Conservation (phyloP, 177 flowering plant species). For the Vitis hybrid region DNA sequence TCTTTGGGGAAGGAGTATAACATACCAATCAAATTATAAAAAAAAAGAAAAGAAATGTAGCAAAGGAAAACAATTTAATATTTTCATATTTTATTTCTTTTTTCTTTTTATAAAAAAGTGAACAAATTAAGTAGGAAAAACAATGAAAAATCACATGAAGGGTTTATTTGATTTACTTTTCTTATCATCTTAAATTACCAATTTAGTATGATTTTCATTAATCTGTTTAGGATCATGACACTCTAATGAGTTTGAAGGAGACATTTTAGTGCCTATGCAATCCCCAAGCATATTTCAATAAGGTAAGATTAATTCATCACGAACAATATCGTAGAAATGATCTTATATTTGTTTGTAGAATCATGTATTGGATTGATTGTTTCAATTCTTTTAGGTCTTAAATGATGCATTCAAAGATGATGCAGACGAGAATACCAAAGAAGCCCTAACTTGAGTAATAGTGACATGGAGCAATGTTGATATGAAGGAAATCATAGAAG, state of each 20-base stretch:
- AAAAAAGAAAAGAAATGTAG: no score
- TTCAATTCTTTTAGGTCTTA: constrained; percentile 40
- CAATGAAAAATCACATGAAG: no score
- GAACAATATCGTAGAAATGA: no score
- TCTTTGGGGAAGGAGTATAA: no score
- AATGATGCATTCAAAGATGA: constrained; percentile 33
- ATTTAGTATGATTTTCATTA: no score
- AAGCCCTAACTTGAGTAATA: constrained; percentile 57
- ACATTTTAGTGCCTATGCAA: constrained; percentile 50
- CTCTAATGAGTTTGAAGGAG: constrained; percentile 30
- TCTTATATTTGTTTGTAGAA: background rate
- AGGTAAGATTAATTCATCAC: constrained; percentile 33
- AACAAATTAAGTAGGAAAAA: no score
- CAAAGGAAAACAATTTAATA: no score
- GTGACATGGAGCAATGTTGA: constrained; percentile 62
- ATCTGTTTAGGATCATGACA: constrained; percentile 43
- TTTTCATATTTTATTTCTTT: no score
- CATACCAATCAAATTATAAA: no score
- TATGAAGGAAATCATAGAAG: constrained; percentile 55
- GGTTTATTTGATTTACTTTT: no score
- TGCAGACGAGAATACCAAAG: constrained; percentile 43
- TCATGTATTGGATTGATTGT: background rate
- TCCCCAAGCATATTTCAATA: constrained; percentile 56
- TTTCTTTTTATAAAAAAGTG: no score
- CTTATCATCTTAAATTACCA: no score